phyloP scores from a whole-genome alignment of 148 eudicot species.

The Rhododendron griersonianum region DNA sequence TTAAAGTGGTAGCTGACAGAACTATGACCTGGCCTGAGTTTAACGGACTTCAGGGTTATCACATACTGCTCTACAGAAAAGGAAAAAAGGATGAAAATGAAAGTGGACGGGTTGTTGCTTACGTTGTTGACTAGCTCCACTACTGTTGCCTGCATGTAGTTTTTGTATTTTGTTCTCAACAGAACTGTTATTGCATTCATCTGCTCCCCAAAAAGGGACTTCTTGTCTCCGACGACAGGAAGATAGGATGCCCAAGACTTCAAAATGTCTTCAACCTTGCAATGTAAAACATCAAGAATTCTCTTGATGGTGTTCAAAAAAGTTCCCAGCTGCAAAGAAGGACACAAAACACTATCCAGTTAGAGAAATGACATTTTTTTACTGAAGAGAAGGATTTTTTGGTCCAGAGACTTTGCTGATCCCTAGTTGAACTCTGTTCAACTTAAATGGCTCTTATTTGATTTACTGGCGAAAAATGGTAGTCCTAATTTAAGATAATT shows the following conservation, averaged over 20 bases:
- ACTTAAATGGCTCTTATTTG: neutral
- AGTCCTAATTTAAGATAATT: neutral
- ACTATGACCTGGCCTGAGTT: neutral
- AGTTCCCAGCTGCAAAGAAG: slow-evolving; percentile 56
- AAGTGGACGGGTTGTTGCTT: slow-evolving; percentile 18
- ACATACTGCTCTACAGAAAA: neutral
- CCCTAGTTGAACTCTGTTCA: neutral
- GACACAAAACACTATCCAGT: neutral
- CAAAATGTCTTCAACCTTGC: slow-evolving; percentile 65
- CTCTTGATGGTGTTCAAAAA: slow-evolving; percentile 80
- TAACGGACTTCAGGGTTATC: neutral
- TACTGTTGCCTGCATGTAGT: slow-evolving; percentile 74
- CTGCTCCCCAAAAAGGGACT: slow-evolving; percentile 73
- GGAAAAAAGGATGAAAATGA: neutral
- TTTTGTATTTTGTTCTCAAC: slow-evolving; percentile 80
- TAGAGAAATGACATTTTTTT: neutral
- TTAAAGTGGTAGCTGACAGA: neutral
- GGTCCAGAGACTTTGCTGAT: neutral
- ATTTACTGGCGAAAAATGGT: neutral
- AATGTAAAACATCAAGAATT: slow-evolving; percentile 73
- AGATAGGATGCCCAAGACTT: slow-evolving; percentile 77
- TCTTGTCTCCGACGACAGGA: slow-evolving; percentile 52
- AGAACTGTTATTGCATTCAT: slow-evolving; percentile 72
- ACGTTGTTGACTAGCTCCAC: slow-evolving; percentile 66
- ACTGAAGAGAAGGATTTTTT: neutral